Evolutionary conservation across 805 yeast species (phyloP).

Genomic region (Metschnikowia amazonensis): DNA sequence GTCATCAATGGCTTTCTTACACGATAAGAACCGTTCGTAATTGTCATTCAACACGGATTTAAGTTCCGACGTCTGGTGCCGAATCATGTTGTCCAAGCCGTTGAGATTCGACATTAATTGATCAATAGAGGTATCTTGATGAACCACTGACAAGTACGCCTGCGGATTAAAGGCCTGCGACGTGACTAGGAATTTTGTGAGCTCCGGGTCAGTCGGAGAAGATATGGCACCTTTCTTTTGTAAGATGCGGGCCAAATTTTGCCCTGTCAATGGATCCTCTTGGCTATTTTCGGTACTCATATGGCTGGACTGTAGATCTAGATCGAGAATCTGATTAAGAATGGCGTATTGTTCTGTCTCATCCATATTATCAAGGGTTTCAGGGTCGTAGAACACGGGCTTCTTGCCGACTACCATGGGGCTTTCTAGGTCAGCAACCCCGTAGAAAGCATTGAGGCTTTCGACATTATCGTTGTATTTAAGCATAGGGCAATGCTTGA

Average conservation of each 20-base stretch:
- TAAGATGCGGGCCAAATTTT: conserved; percentile 27
- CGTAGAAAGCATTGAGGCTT: conserved; percentile 29
- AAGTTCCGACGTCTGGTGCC: conserved; percentile 33
- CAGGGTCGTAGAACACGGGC: conserved; percentile 15
- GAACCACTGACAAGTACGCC: conserved; percentile 35
- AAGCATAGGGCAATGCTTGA: conserved; percentile 20
- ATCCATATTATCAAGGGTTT: conserved; percentile 20
- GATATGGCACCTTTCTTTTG: conserved; percentile 22
- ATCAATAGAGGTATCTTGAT: conserved; percentile 35
- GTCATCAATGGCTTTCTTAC: conserved; percentile 39
- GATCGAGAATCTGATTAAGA: conserved; percentile 25
- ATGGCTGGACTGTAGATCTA: conserved; percentile 11
- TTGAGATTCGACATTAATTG: conserved; percentile 27
- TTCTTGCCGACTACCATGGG: conserved; percentile 19
- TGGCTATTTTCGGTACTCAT: conserved; percentile 20
- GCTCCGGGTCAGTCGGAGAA: conserved; percentile 29
- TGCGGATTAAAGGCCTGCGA: conserved; percentile 35
- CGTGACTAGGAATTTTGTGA: conserved; percentile 32
- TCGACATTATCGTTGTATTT: conserved; percentile 30
- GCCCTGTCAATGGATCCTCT: conserved; percentile 34
- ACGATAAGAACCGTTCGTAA: conserved; percentile 32
- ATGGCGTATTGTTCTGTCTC: conserved; percentile 30
- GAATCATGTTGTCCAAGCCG: conserved; percentile 33
- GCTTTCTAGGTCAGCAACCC: conserved; percentile 24
- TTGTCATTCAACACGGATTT: conserved; percentile 36